Evolutionary conservation across 2,329 filamentous ascomycete species (phyloP).

Genomic region (Xylaria sp.): DNA sequence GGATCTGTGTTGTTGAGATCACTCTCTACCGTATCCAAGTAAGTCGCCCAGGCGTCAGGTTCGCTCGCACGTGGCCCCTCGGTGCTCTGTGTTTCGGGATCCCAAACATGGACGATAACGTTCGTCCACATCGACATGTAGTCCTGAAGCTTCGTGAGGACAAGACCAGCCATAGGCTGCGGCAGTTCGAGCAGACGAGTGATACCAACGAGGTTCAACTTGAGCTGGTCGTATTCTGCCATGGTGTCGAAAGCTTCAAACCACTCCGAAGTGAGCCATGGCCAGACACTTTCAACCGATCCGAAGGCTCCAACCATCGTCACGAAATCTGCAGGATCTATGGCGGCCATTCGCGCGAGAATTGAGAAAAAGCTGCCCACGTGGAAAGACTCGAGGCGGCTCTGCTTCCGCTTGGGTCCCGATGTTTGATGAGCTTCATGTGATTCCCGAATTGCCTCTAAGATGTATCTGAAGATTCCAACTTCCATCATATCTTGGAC

Average conservation of each 20-base stretch:
- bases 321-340: constrained; percentile 64
- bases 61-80: constrained; percentile 38
- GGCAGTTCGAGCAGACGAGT: constrained; percentile 65
- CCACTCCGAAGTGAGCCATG: constrained; percentile 58
- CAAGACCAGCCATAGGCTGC: constrained; percentile 51
- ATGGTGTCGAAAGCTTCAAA: constrained; percentile 65
- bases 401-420: constrained; percentile 67
- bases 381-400: constrained; percentile 66
- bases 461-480: constrained; percentile 57
- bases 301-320: constrained; percentile 48
- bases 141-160: constrained; percentile 61
- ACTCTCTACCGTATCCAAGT: constrained; percentile 49
- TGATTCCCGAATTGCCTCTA: constrained; percentile 61
- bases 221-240: constrained; percentile 59
- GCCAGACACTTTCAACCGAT: constrained; percentile 48
- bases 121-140: constrained; percentile 72
- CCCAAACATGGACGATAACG: constrained; percentile 60
- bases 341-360: constrained; percentile 70
- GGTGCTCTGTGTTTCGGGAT: constrained; percentile 47
- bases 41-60: constrained; percentile 43
- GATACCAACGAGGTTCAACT: constrained; percentile 67
- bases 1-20: constrained; percentile 56
- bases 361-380: constrained; percentile 84
- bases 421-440: constrained; percentile 74
- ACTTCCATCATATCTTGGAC: constrained; percentile 60